These are phyloP conservation scores for Retiboletus fuscus DNA, from an alignment of 1,284 basidiomycete species.

Conservation along the genomic window DNA sequence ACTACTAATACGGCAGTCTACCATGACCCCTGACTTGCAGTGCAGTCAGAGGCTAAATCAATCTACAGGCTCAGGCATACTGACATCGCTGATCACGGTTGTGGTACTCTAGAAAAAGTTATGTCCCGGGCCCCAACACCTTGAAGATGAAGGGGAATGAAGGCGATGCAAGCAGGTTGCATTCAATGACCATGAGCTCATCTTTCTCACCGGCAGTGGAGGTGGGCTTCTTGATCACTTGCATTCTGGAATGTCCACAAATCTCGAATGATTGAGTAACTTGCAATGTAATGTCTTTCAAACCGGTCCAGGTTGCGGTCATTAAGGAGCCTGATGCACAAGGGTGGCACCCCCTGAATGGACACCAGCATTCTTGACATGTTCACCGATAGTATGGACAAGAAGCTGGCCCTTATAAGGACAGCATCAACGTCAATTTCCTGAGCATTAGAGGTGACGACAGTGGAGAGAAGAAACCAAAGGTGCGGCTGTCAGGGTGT, in stretches of 20 bases:
- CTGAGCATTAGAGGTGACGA: slow-evolving; percentile 97
- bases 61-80: slow-evolving; percentile 94
- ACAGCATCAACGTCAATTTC: slow-evolving; percentile 99
- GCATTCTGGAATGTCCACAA: slow-evolving; percentile 99
- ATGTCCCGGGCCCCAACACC: slow-evolving; percentile 80
- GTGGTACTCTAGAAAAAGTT: slow-evolving; percentile 98
- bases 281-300: slow-evolving; percentile 95
- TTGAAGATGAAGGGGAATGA: slow-evolving; percentile 99
- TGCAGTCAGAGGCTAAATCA: too few relatives aligned
- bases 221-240: slow-evolving; percentile 91
- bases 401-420: slow-evolving; percentile 93
- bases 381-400: slow-evolving; percentile 96
- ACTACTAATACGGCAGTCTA: too few relatives aligned
- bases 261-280: slow-evolving; percentile 96
- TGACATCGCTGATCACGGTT: slow-evolving; percentile 88
- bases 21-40: too few relatives aligned
- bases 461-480: slow-evolving; percentile 95
- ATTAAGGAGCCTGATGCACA: slow-evolving; percentile 97
- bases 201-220: slow-evolving; percentile 67
- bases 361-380: slow-evolving; percentile 99
- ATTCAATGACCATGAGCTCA: slow-evolving; percentile 97
- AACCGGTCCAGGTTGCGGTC: slow-evolving; percentile 85
- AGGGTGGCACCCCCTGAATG: slow-evolving; percentile 99
- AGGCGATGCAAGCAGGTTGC: slow-evolving; percentile 96
- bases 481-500: slow-evolving; percentile 94